Base-by-base conservation (phyloP, 164 flowering plant genomes). In the Cinnamomum micranthum region DNA sequence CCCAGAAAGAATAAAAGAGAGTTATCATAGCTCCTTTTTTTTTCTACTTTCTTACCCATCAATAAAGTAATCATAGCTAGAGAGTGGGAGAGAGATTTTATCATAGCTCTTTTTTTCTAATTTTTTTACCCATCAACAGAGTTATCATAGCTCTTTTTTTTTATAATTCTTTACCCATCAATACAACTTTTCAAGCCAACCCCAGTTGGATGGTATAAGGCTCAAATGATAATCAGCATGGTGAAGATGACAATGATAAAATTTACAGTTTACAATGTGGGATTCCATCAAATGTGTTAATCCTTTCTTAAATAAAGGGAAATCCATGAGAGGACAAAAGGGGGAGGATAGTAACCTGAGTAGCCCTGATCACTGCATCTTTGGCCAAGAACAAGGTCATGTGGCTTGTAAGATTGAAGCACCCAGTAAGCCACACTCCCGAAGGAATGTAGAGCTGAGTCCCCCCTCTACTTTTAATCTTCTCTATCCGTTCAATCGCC, bases 301-400 rank as follows among this genome's bases (percentile, higher is more conserved):
- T 31, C 35, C 35, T 31, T 31, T 31, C 35, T 31, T 31, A 68
- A 31, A 6, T 41, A 41, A 41, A 41, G 47, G 47, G 47, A 41
- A 0, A 41, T 41, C 0, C 47, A 41, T 17, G 63, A 28, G 73
- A 22, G 50, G 15, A 27, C 14, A 62, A 25, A 3, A 3, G 60
- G 17, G 47, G 13, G 35, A 63, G 11, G 23, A 19, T 6, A 11
- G 20, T 80, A 13, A 91, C 98, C 97, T 85, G 86, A 55, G 92
- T 87, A 69, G 99, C 99, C 77, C 82, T 88, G 81, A 95, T 89
- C 50, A 90, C 90, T 27, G 99, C 99, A 59, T 87, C 97, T 68
- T 74, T 79, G 65, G 99, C 95, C 78, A 95, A 75, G 79, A 86
- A 95, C 50, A 95, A 88, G 27, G 99, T 95, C 97, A 95, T 95